These are phyloP conservation scores for Alectoria sarmentosa DNA, from an alignment of 495 filamentous ascomycete species.

Conservation along the genomic window DNA sequence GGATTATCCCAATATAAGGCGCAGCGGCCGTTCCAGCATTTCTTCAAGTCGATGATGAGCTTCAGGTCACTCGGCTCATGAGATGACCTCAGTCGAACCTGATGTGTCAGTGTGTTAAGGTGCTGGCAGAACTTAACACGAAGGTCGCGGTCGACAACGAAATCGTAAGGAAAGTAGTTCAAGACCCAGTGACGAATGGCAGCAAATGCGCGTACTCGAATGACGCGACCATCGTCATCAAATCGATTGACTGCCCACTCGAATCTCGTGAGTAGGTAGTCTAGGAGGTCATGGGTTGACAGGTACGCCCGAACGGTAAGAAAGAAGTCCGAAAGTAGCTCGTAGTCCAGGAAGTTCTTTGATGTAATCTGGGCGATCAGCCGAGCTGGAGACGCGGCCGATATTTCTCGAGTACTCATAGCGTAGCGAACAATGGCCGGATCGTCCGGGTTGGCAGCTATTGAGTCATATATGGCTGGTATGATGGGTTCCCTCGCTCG, in stretches of 20 bases:
- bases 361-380: conserved; percentile 98
- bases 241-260: conserved; percentile 76
- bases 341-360: conserved; percentile 92
- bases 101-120: conserved; percentile 67
- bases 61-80: conserved; percentile 72
- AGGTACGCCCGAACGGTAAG: conserved; percentile 88
- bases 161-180: conserved; percentile 97
- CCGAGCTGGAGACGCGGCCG: conserved; percentile 82
- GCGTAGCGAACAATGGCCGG: conserved; percentile 81
- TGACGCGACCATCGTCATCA: conserved; percentile 83
- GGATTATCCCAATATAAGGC: conserved; percentile 77
- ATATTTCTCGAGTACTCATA: conserved; percentile 61
- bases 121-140: conserved; percentile 73
- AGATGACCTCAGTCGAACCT: conserved; percentile 45
- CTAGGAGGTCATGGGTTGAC: conserved; percentile 63
- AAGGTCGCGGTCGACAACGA: conserved; percentile 72
- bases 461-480: conserved; percentile 64
- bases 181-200: conserved; percentile 96
- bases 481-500: conserved; percentile 42
- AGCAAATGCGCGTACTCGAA: conserved; percentile 91
- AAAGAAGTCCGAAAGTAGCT: conserved; percentile 96
- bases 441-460: conserved; percentile 68
- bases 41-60: conserved; percentile 88
- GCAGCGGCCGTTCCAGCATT: conserved; percentile 93
- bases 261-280: conserved; percentile 75